These are phyloP conservation scores for Pilaira anomala DNA, from an alignment of 192 early-diverging fungal genomes.

Conservation along the genomic window DNA sequence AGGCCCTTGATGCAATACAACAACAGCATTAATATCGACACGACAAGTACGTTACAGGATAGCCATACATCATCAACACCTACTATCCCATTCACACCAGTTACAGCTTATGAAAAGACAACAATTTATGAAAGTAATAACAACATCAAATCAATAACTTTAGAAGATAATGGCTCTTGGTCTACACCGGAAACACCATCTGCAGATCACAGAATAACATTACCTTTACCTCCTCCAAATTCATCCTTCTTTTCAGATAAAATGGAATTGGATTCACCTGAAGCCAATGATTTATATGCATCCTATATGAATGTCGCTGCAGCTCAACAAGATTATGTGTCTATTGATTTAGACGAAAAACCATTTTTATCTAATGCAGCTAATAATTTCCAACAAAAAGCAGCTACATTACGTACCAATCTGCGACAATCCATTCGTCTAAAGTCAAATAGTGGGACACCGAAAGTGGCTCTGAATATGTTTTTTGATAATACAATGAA, in stretches of 20 bases:
- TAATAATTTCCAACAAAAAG: constrained; percentile 20
- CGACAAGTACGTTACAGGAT: constrained; percentile 1
- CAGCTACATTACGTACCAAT: constrained; percentile 13
- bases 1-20: constrained; percentile 7
- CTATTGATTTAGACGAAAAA: constrained; percentile 12
- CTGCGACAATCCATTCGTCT: constrained; percentile 22
- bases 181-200: background rate
- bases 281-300: constrained; percentile 17
- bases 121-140: background rate
- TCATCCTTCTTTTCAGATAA: constrained; percentile 24
- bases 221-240: constrained; percentile 8
- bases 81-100: background rate
- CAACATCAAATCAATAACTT: background rate
- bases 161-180: background rate
- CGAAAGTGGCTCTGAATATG: background rate
- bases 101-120: background rate
- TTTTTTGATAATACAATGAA: constrained; percentile 6
- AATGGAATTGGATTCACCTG: constrained; percentile 21
- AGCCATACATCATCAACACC: background rate
- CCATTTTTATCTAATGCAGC: background rate
- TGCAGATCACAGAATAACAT: background rate
- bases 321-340: constrained; percentile 11
- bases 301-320: constrained; percentile 8
- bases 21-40: too few relatives aligned
- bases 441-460: constrained; percentile 1